Evolutionary conservation across 345 rosid genomes (phyloP).

Genomic region (Citropsis articulata): DNA sequence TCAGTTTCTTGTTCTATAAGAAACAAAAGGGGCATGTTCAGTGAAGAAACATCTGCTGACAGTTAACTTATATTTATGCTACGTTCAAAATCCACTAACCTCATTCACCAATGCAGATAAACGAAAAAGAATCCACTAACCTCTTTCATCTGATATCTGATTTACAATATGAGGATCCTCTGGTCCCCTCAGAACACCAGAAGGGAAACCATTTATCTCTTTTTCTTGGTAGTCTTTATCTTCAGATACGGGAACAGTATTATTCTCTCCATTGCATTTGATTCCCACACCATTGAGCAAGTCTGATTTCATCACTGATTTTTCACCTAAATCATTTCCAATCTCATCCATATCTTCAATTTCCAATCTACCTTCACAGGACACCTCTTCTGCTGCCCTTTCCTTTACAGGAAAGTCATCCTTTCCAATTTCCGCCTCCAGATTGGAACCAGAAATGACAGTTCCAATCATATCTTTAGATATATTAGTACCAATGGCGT

Average conservation of each 20-base stretch:
- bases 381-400: conserved; percentile 9
- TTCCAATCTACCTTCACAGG: conserved; percentile 16
- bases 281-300: conserved; percentile 1
- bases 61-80: background rate
- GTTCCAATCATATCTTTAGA: conserved; percentile 4
- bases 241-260: conserved; percentile 14
- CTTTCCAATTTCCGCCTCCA: background rate
- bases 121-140: background rate
- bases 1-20: conserved; percentile 24
- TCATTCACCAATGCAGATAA: background rate
- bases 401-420: background rate
- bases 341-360: conserved; percentile 6
- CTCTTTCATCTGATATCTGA: conserved; percentile 8
- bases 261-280: conserved; percentile 21
- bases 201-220: background rate
- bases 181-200: background rate
- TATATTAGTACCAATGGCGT: background rate
- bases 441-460: conserved; percentile 11
- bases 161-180: conserved; percentile 8
- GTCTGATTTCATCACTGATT: background rate
- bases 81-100: background rate
- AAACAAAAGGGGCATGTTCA: background rate
- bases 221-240: conserved; percentile 15
- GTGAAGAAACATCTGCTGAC: background rate
- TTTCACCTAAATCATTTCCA: conserved; percentile 1